These are phyloP conservation scores for Claviceps humidiphila DNA, from an alignment of 2,329 filamentous ascomycete genomes.

Conservation along the genomic window DNA sequence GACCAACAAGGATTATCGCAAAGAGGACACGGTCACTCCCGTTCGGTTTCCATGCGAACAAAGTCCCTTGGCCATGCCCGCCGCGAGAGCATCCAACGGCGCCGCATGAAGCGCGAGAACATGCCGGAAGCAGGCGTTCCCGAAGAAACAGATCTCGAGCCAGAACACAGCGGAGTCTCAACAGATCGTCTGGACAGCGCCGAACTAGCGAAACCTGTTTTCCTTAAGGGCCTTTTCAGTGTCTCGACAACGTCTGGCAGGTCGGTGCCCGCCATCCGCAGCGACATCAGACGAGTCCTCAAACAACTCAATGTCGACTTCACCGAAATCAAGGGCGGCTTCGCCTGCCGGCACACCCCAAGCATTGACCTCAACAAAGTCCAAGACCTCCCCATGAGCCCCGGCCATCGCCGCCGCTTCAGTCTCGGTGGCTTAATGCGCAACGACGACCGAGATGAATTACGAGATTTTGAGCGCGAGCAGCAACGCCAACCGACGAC, in stretches of 20 bases:
- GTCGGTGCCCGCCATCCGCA: conserved; percentile 70
- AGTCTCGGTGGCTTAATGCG: conserved; percentile 60
- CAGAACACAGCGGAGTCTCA: conserved; percentile 47
- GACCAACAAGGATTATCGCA: conserved; percentile 38
- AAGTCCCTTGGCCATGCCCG: conserved; percentile 84
- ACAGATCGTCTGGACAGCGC: conserved; percentile 51
- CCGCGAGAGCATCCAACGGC: conserved; percentile 81
- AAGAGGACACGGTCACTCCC: conserved; percentile 38
- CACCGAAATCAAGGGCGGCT: conserved; percentile 84
- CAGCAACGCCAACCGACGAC: conserved; percentile 21
- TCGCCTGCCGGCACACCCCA: conserved; percentile 75
- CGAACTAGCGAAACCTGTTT: conserved; percentile 85
- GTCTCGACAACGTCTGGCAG: conserved; percentile 94
- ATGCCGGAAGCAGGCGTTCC: conserved; percentile 64
- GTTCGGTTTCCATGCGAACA: conserved; percentile 56
- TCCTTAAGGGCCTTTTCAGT: conserved; percentile 90
- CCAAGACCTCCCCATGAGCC: conserved; percentile 48
- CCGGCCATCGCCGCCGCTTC: conserved; percentile 54
- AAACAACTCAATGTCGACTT: conserved; percentile 83
- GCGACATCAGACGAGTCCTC: conserved; percentile 82
- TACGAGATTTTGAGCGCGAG: conserved; percentile 43
- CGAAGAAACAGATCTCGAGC: conserved; percentile 79
- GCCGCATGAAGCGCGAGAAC: conserved; percentile 62
- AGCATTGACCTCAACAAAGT: conserved; percentile 78
- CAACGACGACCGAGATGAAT: conserved; percentile 53